A percentile compares a stretch with the other conserved stretches of the same genome.
Conservation (phyloP, 768 basidiomycete species). For the Mycena belliarum region DNA sequence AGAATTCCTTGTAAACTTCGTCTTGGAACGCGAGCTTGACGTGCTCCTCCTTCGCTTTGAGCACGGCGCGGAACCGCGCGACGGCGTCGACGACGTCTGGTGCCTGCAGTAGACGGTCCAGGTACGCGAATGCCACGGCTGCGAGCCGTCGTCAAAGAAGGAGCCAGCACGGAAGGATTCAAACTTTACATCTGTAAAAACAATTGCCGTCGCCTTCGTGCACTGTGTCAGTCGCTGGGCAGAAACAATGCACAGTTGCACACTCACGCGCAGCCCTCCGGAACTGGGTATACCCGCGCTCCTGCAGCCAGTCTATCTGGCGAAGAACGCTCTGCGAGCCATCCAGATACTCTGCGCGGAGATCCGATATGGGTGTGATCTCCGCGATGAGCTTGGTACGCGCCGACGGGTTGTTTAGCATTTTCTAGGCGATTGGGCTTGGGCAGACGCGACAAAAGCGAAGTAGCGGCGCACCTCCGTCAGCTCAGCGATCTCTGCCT, state of each 20-base stretch:
- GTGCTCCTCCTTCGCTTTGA: constrained; percentile 6
- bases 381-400: constrained; percentile 45
- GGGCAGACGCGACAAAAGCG: neutral
- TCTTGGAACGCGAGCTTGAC: constrained; percentile 18
- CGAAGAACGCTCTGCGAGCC: constrained; percentile 60
- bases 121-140: constrained; percentile 84
- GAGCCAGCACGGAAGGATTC: neutral
- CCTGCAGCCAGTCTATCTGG: constrained; percentile 73
- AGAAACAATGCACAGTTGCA: neutral
- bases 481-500: constrained; percentile 16
- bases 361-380: constrained; percentile 50
- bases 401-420: constrained; percentile 18
- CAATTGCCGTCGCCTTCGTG: constrained; percentile 72
- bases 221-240: too few species aligned
- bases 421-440: constrained; percentile 1
- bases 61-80: constrained; percentile 16
- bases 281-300: constrained; percentile 51
- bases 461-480: constrained; percentile 7
- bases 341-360: constrained; percentile 69
- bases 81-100: constrained; percentile 3
- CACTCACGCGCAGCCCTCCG: constrained; percentile 14
- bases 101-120: constrained; percentile 64
- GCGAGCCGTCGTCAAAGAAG: constrained; percentile 21
- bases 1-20: constrained; percentile 19
- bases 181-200: constrained; percentile 79